These are phyloP conservation scores for Blastomyces gilchristii DNA, from an alignment of 2,329 filamentous ascomycete species.

Conservation along the genomic window DNA sequence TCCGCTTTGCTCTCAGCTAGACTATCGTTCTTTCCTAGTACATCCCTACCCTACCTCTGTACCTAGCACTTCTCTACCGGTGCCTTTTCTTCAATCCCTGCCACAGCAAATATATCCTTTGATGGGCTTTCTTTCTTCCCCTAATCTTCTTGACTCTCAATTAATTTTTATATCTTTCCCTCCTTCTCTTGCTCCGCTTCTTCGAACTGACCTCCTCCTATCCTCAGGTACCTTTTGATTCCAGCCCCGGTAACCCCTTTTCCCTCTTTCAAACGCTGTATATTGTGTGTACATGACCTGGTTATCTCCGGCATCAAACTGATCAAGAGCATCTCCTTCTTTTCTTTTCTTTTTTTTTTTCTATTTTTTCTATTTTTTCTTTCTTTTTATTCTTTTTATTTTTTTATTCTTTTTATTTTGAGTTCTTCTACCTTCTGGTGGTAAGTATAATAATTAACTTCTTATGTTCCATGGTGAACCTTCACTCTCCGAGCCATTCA, in stretches of 20 bases:
- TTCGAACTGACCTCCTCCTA: neutral
- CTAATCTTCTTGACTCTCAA: constrained; percentile 4
- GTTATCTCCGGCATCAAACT: neutral
- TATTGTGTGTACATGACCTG: constrained; percentile 8
- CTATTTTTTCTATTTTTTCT: too few species aligned
- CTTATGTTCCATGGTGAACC: neutral
- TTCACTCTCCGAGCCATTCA: constrained; percentile 3
- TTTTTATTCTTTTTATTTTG: neutral
- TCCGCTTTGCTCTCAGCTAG: constrained; percentile 10
- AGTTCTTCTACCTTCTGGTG: constrained; percentile 4
- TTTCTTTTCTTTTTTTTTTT: neutral
- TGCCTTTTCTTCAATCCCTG: constrained; percentile 9
- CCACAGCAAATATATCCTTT: constrained; percentile 8
- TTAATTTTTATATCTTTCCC: constrained; percentile 11
- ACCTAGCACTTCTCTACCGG: constrained; percentile 3
- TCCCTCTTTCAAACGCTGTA: constrained; percentile 1
- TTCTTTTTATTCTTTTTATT: neutral
- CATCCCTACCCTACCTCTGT: constrained; percentile 1
- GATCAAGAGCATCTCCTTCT: neutral
- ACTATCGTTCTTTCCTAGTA: neutral
- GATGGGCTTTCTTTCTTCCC: constrained; percentile 13
- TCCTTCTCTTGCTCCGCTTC: neutral
- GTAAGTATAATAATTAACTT: neutral
- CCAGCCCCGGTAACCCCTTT: neutral
- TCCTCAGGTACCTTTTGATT: constrained; percentile 15